A percentile compares a stretch with the other conserved stretches of the same genome.
These are phyloP conservation scores for Trypanosoma avium DNA, from an alignment of 208 protist genomes.

Conservation along the genomic window DNA sequence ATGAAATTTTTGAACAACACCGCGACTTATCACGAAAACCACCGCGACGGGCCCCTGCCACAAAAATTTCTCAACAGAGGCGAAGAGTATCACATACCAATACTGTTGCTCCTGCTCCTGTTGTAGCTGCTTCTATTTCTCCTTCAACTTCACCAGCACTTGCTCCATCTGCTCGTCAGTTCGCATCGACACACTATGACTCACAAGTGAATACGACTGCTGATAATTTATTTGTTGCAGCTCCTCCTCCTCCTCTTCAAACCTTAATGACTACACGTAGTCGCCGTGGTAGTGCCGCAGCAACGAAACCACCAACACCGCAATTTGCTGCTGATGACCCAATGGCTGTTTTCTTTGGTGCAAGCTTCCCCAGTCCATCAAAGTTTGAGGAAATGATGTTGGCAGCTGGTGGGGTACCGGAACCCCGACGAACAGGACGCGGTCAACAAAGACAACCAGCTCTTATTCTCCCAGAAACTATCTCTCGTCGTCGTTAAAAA, in stretches of 20 bases:
- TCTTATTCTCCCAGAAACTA: slow-evolving; percentile 66
- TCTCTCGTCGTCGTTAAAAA: slow-evolving; percentile 52
- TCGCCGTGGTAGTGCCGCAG: slow-evolving; percentile 5
- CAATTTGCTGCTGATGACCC: slow-evolving; percentile 44
- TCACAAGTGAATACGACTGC: too few species aligned
- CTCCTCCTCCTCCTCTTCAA: not conserved
- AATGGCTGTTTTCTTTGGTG: slow-evolving; percentile 86
- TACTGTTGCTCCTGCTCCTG: not conserved
- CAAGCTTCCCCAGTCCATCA: slow-evolving; percentile 78
- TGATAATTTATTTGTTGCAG: too few species aligned
- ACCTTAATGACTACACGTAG: not conserved
- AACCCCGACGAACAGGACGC: slow-evolving; percentile 37
- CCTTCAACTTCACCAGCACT: not conserved
- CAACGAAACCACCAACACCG: not conserved
- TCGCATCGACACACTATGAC: too few species aligned
- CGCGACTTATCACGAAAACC: slow-evolving; percentile 36
- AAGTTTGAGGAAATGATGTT: slow-evolving; percentile 90
- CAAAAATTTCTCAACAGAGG: slow-evolving; percentile 9
- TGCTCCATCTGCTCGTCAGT: too few species aligned
- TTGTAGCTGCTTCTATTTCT: not conserved
- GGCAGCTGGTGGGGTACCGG: slow-evolving; percentile 66
- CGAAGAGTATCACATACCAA: slow-evolving; percentile 5
- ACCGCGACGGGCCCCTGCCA: slow-evolving; percentile 22
- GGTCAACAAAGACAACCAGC: slow-evolving; percentile 50
- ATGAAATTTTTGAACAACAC: slow-evolving; percentile 32